These are phyloP conservation scores for Macrocybe gigantea DNA, from an alignment of 768 basidiomycete genomes.

Conservation along the genomic window DNA sequence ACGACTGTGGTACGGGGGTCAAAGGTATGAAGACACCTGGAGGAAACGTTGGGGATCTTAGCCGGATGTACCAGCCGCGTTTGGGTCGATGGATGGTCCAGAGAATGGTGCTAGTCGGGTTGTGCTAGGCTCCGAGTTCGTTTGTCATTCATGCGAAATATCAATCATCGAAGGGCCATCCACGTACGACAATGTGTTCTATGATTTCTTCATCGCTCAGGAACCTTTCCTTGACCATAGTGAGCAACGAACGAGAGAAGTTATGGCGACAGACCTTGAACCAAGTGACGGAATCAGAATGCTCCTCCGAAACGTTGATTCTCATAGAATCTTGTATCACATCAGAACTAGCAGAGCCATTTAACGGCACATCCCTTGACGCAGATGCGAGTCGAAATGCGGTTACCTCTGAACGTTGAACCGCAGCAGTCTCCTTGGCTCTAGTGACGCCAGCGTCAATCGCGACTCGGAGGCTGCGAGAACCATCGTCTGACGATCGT, in stretches of 20 bases:
- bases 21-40: constrained; percentile 53
- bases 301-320: constrained; percentile 57
- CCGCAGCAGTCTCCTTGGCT: constrained; percentile 5
- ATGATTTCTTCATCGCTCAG: constrained; percentile 71
- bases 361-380: too few relatives aligned
- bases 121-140: constrained; percentile 41
- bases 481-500: neutral
- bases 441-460: neutral
- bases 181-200: constrained; percentile 64
- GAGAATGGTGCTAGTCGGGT: constrained; percentile 53
- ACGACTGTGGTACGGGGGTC: constrained; percentile 39
- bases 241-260: constrained; percentile 1
- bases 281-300: constrained; percentile 56
- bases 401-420: constrained; percentile 28
- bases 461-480: neutral
- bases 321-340: constrained; percentile 59
- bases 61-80: constrained; percentile 80
- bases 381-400: too few relatives aligned
- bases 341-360: constrained; percentile 47
- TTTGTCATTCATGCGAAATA: neutral
- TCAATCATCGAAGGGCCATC: neutral
- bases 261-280: constrained; percentile 49
- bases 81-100: constrained; percentile 80
- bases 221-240: constrained; percentile 55
- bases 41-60: constrained; percentile 67